Evolutionary conservation across 2,329 filamentous ascomycete species (phyloP).

Genomic region (Penicillium sp.): DNA sequence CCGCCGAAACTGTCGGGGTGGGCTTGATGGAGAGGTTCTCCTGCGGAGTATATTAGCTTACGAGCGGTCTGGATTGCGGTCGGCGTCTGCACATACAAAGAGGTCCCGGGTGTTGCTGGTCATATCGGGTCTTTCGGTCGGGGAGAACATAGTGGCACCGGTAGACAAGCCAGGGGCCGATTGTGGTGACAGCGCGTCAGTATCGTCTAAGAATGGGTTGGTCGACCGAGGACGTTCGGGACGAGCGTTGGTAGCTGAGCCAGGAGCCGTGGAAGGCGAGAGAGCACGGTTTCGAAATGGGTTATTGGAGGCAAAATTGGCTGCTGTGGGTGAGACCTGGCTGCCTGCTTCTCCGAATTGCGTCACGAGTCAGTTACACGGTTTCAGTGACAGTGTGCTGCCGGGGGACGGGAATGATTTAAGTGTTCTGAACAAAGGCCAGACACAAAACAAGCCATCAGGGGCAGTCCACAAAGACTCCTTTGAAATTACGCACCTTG

Average conservation of each 20-base stretch:
- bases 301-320: slow-evolving; percentile 49
- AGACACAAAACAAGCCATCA: slow-evolving; percentile 6
- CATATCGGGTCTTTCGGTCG: slow-evolving; percentile 38
- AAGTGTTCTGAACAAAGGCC: slow-evolving; percentile 1
- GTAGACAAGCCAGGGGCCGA: slow-evolving; percentile 31
- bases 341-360: slow-evolving; percentile 1
- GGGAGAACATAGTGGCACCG: slow-evolving; percentile 29
- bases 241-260: slow-evolving; percentile 29
- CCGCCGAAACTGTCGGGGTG: background rate
- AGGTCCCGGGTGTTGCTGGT: slow-evolving; percentile 56
- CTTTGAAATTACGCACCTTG: slow-evolving; percentile 33
- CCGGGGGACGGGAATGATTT: slow-evolving; percentile 3
- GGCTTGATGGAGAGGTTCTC: slow-evolving; percentile 41
- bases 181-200: slow-evolving; percentile 39
- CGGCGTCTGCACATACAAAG: slow-evolving; percentile 54
- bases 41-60: slow-evolving; percentile 20
- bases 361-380: slow-evolving; percentile 1
- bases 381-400: background rate
- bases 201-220: slow-evolving; percentile 62
- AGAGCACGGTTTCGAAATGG: slow-evolving; percentile 51
- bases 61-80: background rate
- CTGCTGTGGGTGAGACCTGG: slow-evolving; percentile 32
- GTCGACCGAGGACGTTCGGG: slow-evolving; percentile 55
- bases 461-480: slow-evolving; percentile 6
- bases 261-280: slow-evolving; percentile 33